Percentiles rank a stretch among this genome's conserved stretches.
Evolutionary conservation across 345 rosid species (phyloP).

Genomic region (Xanthoceras sorbifolium): DNA sequence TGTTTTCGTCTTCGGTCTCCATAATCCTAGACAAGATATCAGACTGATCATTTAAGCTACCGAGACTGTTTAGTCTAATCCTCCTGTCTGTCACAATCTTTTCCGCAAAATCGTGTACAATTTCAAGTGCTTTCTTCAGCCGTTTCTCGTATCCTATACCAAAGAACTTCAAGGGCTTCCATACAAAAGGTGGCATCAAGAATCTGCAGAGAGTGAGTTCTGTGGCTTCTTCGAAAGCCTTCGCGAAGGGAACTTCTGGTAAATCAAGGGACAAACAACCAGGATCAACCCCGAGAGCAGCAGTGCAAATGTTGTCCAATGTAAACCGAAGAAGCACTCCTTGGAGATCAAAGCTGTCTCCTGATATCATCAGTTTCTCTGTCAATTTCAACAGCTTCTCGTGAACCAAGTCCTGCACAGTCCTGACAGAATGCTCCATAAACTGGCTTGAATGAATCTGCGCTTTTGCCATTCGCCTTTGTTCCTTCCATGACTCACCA

Average conservation of each 20-base stretch:
- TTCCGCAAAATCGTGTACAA: slow-evolving; percentile 64
- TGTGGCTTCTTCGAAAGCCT: slow-evolving; percentile 81
- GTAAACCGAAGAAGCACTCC: slow-evolving; percentile 71
- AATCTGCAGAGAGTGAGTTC: slow-evolving; percentile 63
- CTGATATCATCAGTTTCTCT: slow-evolving; percentile 37
- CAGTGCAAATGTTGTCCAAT: slow-evolving; percentile 68
- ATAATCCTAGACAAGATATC: slow-evolving; percentile 72
- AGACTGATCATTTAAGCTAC: slow-evolving; percentile 38
- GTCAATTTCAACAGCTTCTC: slow-evolving; percentile 56
- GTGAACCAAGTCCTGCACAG: slow-evolving; percentile 53
- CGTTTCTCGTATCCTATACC: slow-evolving; percentile 60
- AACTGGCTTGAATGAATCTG: slow-evolving; percentile 75
- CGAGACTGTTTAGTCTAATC: slow-evolving; percentile 20
- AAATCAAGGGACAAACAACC: slow-evolving; percentile 62
- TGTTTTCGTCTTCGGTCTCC: slow-evolving; percentile 35
- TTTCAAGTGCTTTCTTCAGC: slow-evolving; percentile 49
- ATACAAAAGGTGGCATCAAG: slow-evolving; percentile 59
- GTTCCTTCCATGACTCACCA: slow-evolving; percentile 63
- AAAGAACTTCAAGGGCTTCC: slow-evolving; percentile 70
- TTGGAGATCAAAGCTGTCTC: slow-evolving; percentile 64
- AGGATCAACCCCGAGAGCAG: slow-evolving; percentile 72
- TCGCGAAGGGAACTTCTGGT: slow-evolving; percentile 67
- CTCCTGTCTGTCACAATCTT: slow-evolving; percentile 45
- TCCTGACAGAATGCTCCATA: slow-evolving; percentile 42
- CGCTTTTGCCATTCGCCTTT: slow-evolving; percentile 44